Evolutionary conservation across 305 asterid species (phyloP), one percentile per base, ranked within the genome.

Genomic region (Rubia tinctorum): DNA sequence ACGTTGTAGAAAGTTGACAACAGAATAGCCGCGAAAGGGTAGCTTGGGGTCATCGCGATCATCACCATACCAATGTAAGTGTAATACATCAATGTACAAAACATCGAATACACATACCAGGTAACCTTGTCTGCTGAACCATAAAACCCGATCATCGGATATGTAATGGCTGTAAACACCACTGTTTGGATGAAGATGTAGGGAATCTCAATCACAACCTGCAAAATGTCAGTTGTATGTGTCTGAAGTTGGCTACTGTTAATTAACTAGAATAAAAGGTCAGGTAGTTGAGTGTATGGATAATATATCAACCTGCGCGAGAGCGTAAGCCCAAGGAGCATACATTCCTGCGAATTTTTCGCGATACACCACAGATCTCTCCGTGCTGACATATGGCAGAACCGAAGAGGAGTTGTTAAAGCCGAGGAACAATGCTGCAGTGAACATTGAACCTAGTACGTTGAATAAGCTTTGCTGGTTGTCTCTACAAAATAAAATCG

Each of bases 91-190:
- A 87, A 76, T 6, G 95, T 73, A 71, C 87, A 81, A 49, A 89
- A 86, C 86, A 87, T 86, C 2, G 85, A 14, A 58, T 87, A 87
- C 71, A 87, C 76, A 68, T 83, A 89, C 89, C 88, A 86, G 53
- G 83, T 80, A 59, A 86, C 79, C 81, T 87, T 89, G 68, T 80
- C 77, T n/a, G 75, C 88, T 8, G 92, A 77, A 80, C 88, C 77
- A 39, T 84, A 39, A 70, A 84, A 87, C 49, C 92, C 95, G 5
- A 89, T 87, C 90, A 89, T 87, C 3, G 90, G 92, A 83, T 89
- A 89, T 42, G 95, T 87, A 61, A 84, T 84, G 40, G 67, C 77
- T 17, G 89, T 83, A 72, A 77, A 84, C 23, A 72, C 70, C 59
- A 89, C 44, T 66, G 88, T 49, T 76, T 83, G 88, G 47, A 80